A percentile compares a stretch with the other conserved stretches of the same genome.
phyloP scores from a whole-genome alignment of 2,329 filamentous ascomycete genomes.

The Magnaporthales sp. region DNA sequence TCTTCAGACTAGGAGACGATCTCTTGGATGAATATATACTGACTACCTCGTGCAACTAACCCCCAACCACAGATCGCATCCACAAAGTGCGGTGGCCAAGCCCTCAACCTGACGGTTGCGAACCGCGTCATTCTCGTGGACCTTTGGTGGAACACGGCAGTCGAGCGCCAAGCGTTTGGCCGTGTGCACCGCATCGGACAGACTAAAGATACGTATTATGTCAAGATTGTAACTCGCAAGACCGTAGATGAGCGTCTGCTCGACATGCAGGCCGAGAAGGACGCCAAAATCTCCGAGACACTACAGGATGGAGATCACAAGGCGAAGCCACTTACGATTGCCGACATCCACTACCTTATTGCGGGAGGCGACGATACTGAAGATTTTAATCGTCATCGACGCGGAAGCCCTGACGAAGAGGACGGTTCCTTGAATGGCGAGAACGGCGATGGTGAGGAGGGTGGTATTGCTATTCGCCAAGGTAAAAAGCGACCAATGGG shows the following conservation, averaged over 20 bases:
- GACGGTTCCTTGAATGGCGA: neutral
- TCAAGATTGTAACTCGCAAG: slow-evolving; percentile 44
- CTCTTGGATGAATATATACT: slow-evolving; percentile 9
- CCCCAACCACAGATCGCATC: slow-evolving; percentile 22
- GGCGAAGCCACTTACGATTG: neutral
- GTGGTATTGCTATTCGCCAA: too few species aligned
- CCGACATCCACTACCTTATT: neutral
- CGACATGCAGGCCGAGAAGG: slow-evolving; percentile 46
- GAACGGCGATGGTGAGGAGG: neutral
- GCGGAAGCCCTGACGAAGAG: neutral
- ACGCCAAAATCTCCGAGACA: slow-evolving; percentile 28
- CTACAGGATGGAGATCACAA: slow-evolving; percentile 18
- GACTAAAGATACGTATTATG: slow-evolving; percentile 45
- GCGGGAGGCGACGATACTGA: neutral
- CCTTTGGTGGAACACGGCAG: slow-evolving; percentile 51
- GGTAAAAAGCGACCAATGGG: neutral
- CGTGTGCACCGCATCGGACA: slow-evolving; percentile 61
- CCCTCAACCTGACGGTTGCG: slow-evolving; percentile 30
- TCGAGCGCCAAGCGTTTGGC: slow-evolving; percentile 53
- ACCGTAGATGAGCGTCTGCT: slow-evolving; percentile 51
- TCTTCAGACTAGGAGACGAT: neutral
- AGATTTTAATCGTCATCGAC: neutral
- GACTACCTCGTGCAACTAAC: neutral
- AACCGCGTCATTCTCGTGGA: slow-evolving; percentile 48
- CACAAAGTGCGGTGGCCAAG: slow-evolving; percentile 25